A percentile compares a stretch with the other conserved stretches of the same genome.
phyloP scores from a whole-genome alignment of 1,139 yeast species.

The Suhomyces bolitotheri region DNA sequence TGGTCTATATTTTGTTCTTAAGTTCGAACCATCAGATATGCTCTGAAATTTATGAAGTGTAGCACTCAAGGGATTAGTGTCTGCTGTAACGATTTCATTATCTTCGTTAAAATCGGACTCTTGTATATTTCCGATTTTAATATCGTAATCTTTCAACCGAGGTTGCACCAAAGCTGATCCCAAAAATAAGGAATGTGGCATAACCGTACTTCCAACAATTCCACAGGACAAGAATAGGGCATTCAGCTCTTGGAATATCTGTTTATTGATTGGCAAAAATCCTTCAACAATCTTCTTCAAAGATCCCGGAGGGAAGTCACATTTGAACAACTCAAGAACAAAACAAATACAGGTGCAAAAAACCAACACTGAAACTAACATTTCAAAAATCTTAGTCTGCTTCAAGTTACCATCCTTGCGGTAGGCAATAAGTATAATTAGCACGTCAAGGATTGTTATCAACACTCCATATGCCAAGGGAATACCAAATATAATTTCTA shows the following conservation, averaged over 20 bases:
- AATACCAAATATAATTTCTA: conserved; percentile 69
- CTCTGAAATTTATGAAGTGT: conserved; percentile 31
- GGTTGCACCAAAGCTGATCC: conserved; percentile 81
- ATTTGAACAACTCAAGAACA: conserved; percentile 57
- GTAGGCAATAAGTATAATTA: conserved; percentile 67
- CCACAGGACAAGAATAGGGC: conserved; percentile 70
- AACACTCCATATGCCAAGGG: conserved; percentile 69
- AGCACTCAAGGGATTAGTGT: conserved; percentile 23
- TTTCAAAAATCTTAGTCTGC: conserved; percentile 66
- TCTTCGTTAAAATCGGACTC: conserved; percentile 6
- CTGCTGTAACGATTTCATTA: conserved; percentile 14
- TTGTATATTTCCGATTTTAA: conserved; percentile 40
- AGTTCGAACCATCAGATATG: conserved; percentile 38
- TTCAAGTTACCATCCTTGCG: conserved; percentile 69
- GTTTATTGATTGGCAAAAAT: conserved; percentile 52
- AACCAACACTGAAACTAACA: conserved; percentile 63
- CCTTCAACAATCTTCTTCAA: conserved; percentile 50
- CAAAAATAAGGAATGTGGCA: conserved; percentile 77
- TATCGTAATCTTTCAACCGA: conserved; percentile 64
- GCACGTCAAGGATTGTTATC: conserved; percentile 70
- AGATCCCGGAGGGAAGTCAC: conserved; percentile 42
- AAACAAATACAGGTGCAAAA: conserved; percentile 67
- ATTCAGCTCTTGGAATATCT: conserved; percentile 53
- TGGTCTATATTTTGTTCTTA: conserved; percentile 51
- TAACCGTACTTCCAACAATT: conserved; percentile 77